These are phyloP conservation scores for Chlamydomonas applanata DNA, from an alignment of 139 green algal genomes.

Conservation along the genomic window DNA sequence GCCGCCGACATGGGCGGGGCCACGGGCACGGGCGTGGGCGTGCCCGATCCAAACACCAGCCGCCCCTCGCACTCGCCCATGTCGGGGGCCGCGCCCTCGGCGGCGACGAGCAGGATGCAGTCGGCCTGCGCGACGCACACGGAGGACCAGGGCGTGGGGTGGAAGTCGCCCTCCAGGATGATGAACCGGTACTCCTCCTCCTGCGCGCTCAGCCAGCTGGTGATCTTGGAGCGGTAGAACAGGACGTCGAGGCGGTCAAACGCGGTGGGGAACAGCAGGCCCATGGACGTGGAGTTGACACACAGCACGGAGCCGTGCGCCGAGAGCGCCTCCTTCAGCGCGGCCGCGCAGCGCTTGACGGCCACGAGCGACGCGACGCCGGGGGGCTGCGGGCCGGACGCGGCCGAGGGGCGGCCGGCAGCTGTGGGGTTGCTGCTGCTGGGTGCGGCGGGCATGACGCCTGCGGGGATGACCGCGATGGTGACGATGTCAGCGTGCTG, in stretches of 20 bases:
- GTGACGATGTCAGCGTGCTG: constrained; percentile 62
- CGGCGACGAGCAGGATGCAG: constrained; percentile 49
- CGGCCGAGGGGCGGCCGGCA: constrained; percentile 1
- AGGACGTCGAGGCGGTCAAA: constrained; percentile 51
- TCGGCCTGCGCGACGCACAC: constrained; percentile 64
- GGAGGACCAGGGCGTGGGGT: constrained; percentile 51
- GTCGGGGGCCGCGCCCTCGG: constrained; percentile 32
- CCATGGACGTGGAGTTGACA: constrained; percentile 34
- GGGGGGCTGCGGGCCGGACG: constrained; percentile 3
- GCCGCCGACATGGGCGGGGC: too few relatives aligned
- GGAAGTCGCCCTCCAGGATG: constrained; percentile 64
- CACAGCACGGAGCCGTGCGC: constrained; percentile 5
- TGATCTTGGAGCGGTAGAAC: constrained; percentile 81
- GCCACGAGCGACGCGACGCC: constrained; percentile 21
- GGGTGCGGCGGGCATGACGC: constrained; percentile 18
- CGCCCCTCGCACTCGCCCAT: constrained; percentile 28
- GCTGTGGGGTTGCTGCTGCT: background rate
- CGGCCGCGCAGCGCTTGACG: constrained; percentile 43
- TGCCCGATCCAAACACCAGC: constrained; percentile 22
- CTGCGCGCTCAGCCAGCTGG: constrained; percentile 73
- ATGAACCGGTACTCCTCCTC: constrained; percentile 82
- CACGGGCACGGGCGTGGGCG: too few relatives aligned
- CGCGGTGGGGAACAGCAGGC: constrained; percentile 56
- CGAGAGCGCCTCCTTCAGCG: constrained; percentile 47
- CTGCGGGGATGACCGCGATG: constrained; percentile 67